Conservation (phyloP, 163 green algal species). For the Prototheca wickerhamii region DNA sequence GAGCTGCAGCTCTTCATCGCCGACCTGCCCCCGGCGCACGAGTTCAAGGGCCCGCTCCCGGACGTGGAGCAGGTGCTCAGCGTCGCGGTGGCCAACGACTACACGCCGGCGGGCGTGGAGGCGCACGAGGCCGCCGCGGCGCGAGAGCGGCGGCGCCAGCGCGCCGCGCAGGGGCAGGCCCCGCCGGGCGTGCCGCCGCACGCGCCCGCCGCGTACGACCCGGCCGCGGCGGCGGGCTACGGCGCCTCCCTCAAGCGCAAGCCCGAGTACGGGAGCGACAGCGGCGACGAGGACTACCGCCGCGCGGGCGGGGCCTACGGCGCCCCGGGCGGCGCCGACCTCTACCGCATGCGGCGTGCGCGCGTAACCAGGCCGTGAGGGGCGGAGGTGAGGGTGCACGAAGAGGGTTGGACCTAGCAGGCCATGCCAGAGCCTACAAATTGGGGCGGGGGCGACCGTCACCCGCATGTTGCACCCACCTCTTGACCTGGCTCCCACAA, state of each 20-base stretch:
- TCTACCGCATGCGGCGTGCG: slow-evolving; percentile 18
- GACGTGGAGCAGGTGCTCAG: slow-evolving; percentile 43
- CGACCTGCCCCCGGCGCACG: slow-evolving; percentile 25
- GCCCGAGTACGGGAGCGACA: slow-evolving; percentile 18
- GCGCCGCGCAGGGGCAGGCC: neutral
- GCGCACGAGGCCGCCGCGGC: slow-evolving; percentile 16
- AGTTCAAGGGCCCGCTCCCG: slow-evolving; percentile 33
- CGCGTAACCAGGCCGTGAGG: too few relatives aligned
- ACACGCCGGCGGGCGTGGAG: slow-evolving; percentile 28
- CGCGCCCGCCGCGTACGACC: neutral
- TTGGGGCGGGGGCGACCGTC: too few relatives aligned
- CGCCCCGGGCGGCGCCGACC: slow-evolving; percentile 6
- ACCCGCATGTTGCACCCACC: too few relatives aligned
- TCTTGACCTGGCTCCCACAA: too few relatives aligned
- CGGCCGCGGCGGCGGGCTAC: neutral
- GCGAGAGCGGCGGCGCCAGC: slow-evolving; percentile 16
- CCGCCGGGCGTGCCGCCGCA: neutral
- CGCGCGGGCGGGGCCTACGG: neutral
- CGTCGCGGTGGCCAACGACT: slow-evolving; percentile 34
- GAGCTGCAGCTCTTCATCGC: slow-evolving; percentile 31
- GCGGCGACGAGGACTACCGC: slow-evolving; percentile 11
- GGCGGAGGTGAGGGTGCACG: too few relatives aligned
- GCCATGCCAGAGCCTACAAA: too few relatives aligned
- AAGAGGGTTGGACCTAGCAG: too few relatives aligned
- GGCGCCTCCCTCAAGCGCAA: slow-evolving; percentile 14